Evolutionary conservation across 176 grass and related monocot genomes (phyloP).

Genomic region (Hordeum marinum): DNA sequence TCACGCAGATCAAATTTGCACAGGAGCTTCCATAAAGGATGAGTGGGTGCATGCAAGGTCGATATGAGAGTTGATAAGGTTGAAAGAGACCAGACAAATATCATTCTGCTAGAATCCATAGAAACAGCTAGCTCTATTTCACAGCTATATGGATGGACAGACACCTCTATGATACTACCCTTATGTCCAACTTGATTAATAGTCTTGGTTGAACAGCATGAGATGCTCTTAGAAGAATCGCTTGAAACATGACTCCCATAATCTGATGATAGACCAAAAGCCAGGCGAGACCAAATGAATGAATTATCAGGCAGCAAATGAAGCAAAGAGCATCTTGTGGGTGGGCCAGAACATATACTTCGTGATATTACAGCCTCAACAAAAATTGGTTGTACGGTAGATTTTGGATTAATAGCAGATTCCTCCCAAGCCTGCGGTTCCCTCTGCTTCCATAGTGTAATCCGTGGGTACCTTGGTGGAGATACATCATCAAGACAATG

Average conservation of each 20-base stretch:
- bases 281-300: conserved; percentile 42
- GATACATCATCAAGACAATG: conserved; percentile 89
- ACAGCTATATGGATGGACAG: conserved; percentile 57
- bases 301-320: conserved; percentile 66
- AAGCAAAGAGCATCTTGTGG: conserved; percentile 67
- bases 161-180: conserved; percentile 63
- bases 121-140: conserved; percentile 79
- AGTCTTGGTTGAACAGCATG: conserved; percentile 31
- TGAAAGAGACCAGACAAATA: conserved; percentile 90
- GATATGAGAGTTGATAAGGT: conserved; percentile 58
- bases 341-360: conserved; percentile 56
- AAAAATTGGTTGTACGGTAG: conserved; percentile 41
- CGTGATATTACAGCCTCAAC: conserved; percentile 59
- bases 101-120: conserved; percentile 65
- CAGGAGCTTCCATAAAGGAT: conserved; percentile 73
- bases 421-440: conserved; percentile 33
- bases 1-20: conserved; percentile 51
- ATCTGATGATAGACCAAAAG: conserved; percentile 37
- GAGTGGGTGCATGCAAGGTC: conserved; percentile 36
- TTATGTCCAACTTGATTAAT: conserved; percentile 67
- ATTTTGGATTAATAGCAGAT: conserved; percentile 31
- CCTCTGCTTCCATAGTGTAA: conserved; percentile 71
- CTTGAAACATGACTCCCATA: conserved; percentile 31
- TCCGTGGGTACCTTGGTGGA: conserved; percentile 69
- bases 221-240: conserved; percentile 38